Evolutionary conservation across 2,329 filamentous ascomycete species (phyloP), one percentile per base, ranked within the genome.

Genomic region (Pseudogymnoascus sp.): DNA sequence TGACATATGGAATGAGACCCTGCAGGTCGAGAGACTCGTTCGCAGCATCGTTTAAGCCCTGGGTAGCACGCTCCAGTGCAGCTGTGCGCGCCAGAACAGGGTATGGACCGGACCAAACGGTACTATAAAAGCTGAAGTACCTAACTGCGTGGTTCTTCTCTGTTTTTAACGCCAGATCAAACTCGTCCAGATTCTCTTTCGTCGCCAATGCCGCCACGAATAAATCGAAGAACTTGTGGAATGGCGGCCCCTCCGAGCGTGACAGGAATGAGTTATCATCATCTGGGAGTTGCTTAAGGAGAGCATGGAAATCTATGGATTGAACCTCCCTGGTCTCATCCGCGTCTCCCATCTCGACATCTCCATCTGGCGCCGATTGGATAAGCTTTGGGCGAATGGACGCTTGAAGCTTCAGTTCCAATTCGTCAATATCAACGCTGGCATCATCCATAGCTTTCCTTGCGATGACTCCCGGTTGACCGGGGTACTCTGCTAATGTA

Each of bases 1-100:
- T 77, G 34, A 88, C 79, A 75, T 96, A 97, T 2, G 93, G 93
- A n/a, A 96, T 72, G 16, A 97, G 74, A 10, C 85, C 83, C 72
- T 97, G 93, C 60, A 93, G 81, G 72, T 96, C 89, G 6, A 83
- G 71, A 18, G 78, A 77, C 21, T 72, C 74, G 62, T 77, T 79
- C 64, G 82, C 80, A 12, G 76, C 75, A 8, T 76, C 74, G 62
- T 83, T 83, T 16, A 91, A 73, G 26, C 80, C 79, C 31, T 79
- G 79, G 65, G 85, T 84, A 12, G 85, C 82, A 71, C 85, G 80
- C 42, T 86, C 84, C 60, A 96, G 75, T 10, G 92, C 90, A 7
- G 86, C 82, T 63, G 83, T 81, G 66, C 90, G 85, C 2, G 86
- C 87, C 54, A 89, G 77, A 1, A 85, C 84, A 5, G 90, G 87